A percentile compares a stretch with the other conserved stretches of the same genome.
phyloP scores from a whole-genome alignment of 306 rosid genomes.

The Nissolia schottii region DNA sequence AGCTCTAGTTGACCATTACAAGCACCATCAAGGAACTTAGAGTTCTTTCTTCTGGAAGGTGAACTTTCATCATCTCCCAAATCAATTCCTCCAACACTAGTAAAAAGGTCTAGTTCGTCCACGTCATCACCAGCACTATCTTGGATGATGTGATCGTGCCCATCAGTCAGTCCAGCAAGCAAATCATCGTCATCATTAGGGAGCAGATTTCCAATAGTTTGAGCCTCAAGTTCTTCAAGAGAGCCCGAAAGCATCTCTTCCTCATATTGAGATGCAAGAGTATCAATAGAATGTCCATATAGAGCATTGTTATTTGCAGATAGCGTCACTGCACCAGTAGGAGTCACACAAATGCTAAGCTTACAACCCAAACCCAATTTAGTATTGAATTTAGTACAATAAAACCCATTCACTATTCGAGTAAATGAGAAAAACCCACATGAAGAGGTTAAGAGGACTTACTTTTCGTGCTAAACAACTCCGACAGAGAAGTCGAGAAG shows the following conservation, averaged over 20 bases:
- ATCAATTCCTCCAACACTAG: conserved; percentile 73
- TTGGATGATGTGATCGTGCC: neutral
- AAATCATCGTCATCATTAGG: conserved; percentile 36
- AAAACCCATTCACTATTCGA: neutral
- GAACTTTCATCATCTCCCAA: conserved; percentile 48
- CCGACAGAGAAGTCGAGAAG: conserved; percentile 30
- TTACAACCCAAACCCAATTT: neutral
- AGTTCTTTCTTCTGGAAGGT: conserved; percentile 36
- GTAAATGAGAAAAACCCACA: neutral
- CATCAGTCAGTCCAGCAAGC: conserved; percentile 28
- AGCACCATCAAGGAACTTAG: conserved; percentile 35
- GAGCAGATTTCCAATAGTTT: conserved; percentile 29
- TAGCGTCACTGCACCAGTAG: conserved; percentile 25
- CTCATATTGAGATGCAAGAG: conserved; percentile 20
- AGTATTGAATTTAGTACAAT: neutral
- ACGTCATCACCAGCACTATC: conserved; percentile 37
- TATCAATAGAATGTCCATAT: conserved; percentile 32
- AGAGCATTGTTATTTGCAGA: conserved; percentile 24
- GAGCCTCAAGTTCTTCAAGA: conserved; percentile 40
- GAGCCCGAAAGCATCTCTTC: conserved; percentile 31
- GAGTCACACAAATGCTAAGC: conserved; percentile 10
- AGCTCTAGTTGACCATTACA: conserved; percentile 38
- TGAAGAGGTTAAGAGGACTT: conserved; percentile 8
- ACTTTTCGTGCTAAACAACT: conserved; percentile 31
- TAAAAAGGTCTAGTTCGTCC: conserved; percentile 58